Evolutionary conservation across 805 yeast species (phyloP).

Genomic region (Zygosaccharomyces bisporus): DNA sequence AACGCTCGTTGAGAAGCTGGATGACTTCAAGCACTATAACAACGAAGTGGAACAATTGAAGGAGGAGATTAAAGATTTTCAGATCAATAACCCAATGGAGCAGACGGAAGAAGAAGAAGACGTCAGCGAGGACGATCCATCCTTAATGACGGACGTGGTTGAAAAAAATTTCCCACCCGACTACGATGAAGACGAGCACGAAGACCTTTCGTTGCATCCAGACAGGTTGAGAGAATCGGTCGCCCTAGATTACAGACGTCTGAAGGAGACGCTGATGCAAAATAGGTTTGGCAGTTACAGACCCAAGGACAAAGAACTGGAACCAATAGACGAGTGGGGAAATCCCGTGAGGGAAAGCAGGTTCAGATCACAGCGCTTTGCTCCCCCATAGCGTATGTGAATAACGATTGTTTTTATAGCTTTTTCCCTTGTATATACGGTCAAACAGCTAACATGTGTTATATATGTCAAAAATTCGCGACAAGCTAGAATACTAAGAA

Average conservation of each 20-base stretch:
- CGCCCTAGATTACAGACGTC: constrained; percentile 50
- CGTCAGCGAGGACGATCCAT: constrained; percentile 21
- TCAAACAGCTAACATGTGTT: neutral
- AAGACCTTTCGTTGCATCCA: constrained; percentile 20
- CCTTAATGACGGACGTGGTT: constrained; percentile 29
- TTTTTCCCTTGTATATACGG: neutral
- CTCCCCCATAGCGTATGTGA: constrained; percentile 5
- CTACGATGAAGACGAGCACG: constrained; percentile 30
- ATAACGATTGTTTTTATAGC: neutral
- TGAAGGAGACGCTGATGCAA: constrained; percentile 49
- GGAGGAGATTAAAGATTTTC: constrained; percentile 29
- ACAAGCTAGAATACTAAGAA: too few relatives aligned
- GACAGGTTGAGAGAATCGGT: constrained; percentile 47
- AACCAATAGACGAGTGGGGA: constrained; percentile 64
- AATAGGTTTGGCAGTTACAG: constrained; percentile 40
- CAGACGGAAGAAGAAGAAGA: constrained; percentile 3
- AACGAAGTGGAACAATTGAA: constrained; percentile 40
- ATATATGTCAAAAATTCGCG: too few relatives aligned
- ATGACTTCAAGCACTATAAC: constrained; percentile 53
- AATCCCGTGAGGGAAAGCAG: constrained; percentile 58
- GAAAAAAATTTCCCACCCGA: constrained; percentile 33
- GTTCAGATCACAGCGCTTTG: constrained; percentile 54
- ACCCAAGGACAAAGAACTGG: constrained; percentile 43
- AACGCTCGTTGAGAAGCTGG: constrained; percentile 49
- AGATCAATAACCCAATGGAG: constrained; percentile 18